Percentiles rank a stretch among this genome's conserved stretches.
Conservation (phyloP, 441 rosid genomes). For the Metrosideros polymorpha region DNA sequence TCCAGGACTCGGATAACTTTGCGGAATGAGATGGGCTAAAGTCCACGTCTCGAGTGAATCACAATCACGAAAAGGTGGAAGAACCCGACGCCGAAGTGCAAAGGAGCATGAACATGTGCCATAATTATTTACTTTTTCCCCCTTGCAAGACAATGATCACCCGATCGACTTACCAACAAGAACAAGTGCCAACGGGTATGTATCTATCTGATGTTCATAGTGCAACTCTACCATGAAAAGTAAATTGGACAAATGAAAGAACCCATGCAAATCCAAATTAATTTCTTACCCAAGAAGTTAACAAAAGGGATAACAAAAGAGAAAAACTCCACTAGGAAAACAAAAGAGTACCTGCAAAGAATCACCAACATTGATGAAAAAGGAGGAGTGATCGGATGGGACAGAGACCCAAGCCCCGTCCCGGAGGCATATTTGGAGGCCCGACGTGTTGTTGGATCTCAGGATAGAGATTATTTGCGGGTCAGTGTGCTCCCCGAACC, state of each 20-base stretch:
- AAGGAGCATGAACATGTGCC: not conserved
- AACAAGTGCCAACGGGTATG: not conserved
- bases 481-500: conserved; percentile 67
- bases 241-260: not conserved
- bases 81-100: not conserved
- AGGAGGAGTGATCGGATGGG: conserved; percentile 42
- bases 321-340: not conserved
- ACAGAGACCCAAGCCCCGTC: conserved; percentile 52
- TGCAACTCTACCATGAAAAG: not conserved
- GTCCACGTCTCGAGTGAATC: not conserved
- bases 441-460: conserved; percentile 51
- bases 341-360: conserved; percentile 36
- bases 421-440: conserved; percentile 41
- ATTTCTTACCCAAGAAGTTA: not conserved
- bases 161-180: not conserved
- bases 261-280: not conserved
- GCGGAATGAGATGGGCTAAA: not conserved
- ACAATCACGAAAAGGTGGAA: not conserved
- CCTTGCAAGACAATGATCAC: not conserved
- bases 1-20: not conserved
- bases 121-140: not conserved
- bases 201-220: not conserved
- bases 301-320: not conserved
- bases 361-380: conserved; percentile 55
- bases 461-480: conserved; percentile 57